Percentiles rank a stretch among this genome's conserved stretches.
Conservation (phyloP, 1,139 yeast genomes). For the Blastobotrys illinoisensis region DNA sequence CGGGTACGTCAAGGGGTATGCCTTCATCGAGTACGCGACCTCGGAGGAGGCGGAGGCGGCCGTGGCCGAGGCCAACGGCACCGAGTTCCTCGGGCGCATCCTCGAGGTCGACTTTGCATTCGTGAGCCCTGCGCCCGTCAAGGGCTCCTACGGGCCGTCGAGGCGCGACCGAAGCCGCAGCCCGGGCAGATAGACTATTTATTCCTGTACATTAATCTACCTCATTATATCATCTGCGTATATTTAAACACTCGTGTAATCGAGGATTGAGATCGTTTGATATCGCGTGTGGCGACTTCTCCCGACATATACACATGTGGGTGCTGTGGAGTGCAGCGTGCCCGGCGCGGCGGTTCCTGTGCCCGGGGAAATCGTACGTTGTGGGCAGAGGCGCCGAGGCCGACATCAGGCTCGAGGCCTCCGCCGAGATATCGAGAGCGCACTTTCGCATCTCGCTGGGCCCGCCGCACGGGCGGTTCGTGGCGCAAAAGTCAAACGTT, state of each 20-base stretch:
- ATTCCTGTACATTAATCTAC: constrained; percentile 1
- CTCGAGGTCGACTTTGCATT: constrained; percentile 39
- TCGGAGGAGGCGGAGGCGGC: constrained; percentile 36
- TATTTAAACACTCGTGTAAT: too few species aligned
- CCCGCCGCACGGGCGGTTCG: not conserved
- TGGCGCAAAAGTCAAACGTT: not conserved
- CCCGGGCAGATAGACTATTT: constrained; percentile 3
- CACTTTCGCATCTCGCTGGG: not conserved
- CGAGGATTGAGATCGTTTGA: too few species aligned
- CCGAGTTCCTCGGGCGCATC: constrained; percentile 32
- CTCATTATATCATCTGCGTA: too few species aligned
- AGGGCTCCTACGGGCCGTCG: constrained; percentile 4
- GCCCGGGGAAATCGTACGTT: not conserved
- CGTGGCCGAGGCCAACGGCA: constrained; percentile 30
- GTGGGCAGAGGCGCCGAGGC: not conserved
- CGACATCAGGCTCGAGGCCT: not conserved
- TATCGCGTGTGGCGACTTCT: not conserved
- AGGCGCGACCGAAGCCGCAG: constrained; percentile 10
- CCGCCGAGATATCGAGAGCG: not conserved
- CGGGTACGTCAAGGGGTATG: constrained; percentile 43
- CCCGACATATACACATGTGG: not conserved
- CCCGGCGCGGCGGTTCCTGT: not conserved
- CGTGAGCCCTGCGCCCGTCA: constrained; percentile 19
- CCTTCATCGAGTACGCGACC: constrained; percentile 35
- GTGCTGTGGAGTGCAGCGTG: not conserved